Evolutionary conservation across 208 protist genomes (phyloP).

Genomic region (Leishmania arabica): DNA sequence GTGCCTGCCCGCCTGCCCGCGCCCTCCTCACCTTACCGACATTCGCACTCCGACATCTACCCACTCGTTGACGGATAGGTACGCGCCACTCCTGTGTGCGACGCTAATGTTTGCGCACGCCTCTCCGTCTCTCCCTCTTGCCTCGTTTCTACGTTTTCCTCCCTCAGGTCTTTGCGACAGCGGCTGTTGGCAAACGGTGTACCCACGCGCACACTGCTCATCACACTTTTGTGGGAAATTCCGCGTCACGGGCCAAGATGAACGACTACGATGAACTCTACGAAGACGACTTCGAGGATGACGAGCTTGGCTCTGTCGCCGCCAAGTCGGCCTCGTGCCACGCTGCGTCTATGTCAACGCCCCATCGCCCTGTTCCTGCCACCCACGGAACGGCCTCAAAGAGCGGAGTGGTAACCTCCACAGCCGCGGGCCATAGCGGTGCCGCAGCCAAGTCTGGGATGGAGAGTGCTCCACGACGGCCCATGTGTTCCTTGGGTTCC

Average conservation of each 20-base stretch:
- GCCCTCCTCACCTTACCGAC: neutral
- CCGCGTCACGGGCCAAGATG: slow-evolving; percentile 1
- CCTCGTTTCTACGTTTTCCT: neutral
- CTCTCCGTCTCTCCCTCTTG: neutral
- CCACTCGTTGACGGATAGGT: neutral
- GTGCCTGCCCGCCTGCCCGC: neutral
- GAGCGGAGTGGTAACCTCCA: neutral
- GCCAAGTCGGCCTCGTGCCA: neutral
- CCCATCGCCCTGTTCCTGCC: neutral
- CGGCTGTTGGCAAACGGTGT: neutral
- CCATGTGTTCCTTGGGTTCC: neutral
- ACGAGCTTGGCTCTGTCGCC: slow-evolving; percentile 4
- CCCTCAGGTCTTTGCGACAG: neutral
- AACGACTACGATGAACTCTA: slow-evolving; percentile 23
- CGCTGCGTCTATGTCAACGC: neutral
- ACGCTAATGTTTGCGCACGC: neutral
- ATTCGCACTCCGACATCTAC: neutral
- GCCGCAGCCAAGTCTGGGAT: neutral
- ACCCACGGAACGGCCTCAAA: neutral
- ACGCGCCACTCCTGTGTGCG: neutral
- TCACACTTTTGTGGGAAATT: neutral
- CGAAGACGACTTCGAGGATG: slow-evolving; percentile 26
- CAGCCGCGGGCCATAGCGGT: neutral
- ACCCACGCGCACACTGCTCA: neutral
- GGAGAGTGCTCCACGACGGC: neutral